Base-by-base conservation (phyloP, 2,329 filamentous ascomycete genomes). In the Claviceps sp. region DNA sequence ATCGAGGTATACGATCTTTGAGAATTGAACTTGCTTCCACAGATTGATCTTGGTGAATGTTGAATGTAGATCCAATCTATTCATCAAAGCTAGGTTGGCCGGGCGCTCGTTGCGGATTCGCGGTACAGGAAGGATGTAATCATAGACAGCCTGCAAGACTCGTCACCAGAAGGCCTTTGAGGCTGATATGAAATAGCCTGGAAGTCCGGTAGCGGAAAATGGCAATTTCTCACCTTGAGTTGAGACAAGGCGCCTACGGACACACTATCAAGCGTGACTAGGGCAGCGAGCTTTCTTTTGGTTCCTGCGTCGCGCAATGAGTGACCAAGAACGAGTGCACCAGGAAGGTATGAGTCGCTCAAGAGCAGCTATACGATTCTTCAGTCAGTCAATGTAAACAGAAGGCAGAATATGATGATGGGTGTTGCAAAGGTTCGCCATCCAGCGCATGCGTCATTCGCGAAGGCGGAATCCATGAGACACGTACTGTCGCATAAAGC, bases 1-100 rank as follows among this genome's bases (percentile, higher is more conserved):
- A 65, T 98, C 93, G 56, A 98, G 76, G 68, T 97, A 98, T 53
- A 98, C 87, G 52, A 98, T 88, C 70, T 85, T 91, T 58, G 84
- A 81, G 68, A 91, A 98, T 63, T 95, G 89, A 3, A 81, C 84
- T 68, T 90, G 86, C 58, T 84, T 87, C 93, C 93, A 98, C 18
- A 98, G 76, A 58, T 88, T 83, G 69, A 98, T 90, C 73, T 98
- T 98, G 59, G 93, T 97, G 64, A 97, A 97, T 56, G 90, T 87
- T 30, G 89, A 91, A 63, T 91, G 83, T 49, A 98, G 77, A 63
- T 98, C 93, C 56, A 83, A 79, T 50, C 93, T 87, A 65, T 89
- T 83, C 90, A 98, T 96, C 52, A 97, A 78, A 67, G 85, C 82
- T 52, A 98, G 79, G 63, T 97, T 97, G 53, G 81, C 82, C 3